Evolutionary conservation across 768 basidiomycete genomes (phyloP).

Genomic region (Tulasnella sp.): DNA sequence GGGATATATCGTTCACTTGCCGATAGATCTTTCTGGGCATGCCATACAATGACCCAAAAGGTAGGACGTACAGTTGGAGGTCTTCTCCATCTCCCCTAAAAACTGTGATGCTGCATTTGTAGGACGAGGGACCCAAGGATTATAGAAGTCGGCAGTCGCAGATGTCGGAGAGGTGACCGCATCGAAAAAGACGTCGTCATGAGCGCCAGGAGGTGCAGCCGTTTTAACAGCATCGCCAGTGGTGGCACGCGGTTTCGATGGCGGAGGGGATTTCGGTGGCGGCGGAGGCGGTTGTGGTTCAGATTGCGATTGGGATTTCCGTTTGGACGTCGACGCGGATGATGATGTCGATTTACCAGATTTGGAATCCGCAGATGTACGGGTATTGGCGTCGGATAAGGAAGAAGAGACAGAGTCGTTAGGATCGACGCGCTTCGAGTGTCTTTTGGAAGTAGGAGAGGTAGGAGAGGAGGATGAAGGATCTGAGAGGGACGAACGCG

Average conservation of each 20-base stretch:
- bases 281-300: neutral
- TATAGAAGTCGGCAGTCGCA: constrained; percentile 6
- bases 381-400: neutral
- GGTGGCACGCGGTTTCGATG: neutral
- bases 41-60: neutral
- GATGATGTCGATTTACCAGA: neutral
- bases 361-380: neutral
- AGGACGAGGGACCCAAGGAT: constrained; percentile 14
- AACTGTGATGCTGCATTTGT: constrained; percentile 65
- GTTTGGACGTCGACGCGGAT: neutral
- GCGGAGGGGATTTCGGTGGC: neutral
- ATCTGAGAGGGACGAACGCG: constrained; percentile 43
- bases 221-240: neutral
- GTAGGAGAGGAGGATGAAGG: constrained; percentile 2
- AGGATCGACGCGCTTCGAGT: constrained; percentile 11
- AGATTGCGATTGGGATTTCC: neutral
- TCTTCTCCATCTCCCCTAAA: constrained; percentile 95
- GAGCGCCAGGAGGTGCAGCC: neutral
- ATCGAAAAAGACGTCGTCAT: neutral
- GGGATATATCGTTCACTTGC: constrained; percentile 1
- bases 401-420: constrained; percentile 5
- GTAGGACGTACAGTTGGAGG: constrained; percentile 79
- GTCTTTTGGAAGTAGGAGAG: constrained; percentile 5
- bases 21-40: neutral
- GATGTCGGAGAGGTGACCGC: neutral